Evolutionary conservation across 1,284 basidiomycete genomes (phyloP).

Genomic region (Marasmius oreades): DNA sequence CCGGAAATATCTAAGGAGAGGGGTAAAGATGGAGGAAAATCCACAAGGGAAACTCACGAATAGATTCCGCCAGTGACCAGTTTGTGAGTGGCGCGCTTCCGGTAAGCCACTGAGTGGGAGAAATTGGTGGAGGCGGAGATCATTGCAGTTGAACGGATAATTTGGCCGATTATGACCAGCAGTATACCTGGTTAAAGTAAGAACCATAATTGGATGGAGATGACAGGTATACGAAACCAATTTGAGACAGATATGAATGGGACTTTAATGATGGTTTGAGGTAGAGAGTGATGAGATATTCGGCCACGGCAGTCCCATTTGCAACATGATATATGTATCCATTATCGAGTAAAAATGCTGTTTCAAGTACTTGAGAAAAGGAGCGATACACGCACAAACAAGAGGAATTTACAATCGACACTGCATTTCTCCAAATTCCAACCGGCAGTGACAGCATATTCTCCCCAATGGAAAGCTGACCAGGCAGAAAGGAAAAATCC

Average conservation of each 20-base stretch:
- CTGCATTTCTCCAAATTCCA: slow-evolving; percentile 94
- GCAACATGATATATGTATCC: slow-evolving; percentile 85
- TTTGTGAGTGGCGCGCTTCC: slow-evolving; percentile 70
- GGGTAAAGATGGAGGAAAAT: neutral
- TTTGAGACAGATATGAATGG: slow-evolving; percentile 45
- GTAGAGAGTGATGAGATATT: slow-evolving; percentile 76
- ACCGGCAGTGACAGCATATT: slow-evolving; percentile 93
- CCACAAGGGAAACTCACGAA: slow-evolving; percentile 44
- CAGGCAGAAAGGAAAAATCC: slow-evolving; percentile 81
- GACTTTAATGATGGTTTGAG: slow-evolving; percentile 61
- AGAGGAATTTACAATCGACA: slow-evolving; percentile 76
- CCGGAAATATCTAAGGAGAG: slow-evolving; percentile 66
- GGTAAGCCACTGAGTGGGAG: slow-evolving; percentile 80
- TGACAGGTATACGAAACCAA: slow-evolving; percentile 40
- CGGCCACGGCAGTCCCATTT: slow-evolving; percentile 73
- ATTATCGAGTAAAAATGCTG: slow-evolving; percentile 95
- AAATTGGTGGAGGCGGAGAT: slow-evolving; percentile 93
- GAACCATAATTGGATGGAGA: neutral
- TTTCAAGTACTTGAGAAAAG: neutral
- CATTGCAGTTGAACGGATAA: slow-evolving; percentile 88
- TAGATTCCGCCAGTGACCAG: slow-evolving; percentile 88
- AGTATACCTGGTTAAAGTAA: slow-evolving; percentile 47
- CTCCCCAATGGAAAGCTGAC: slow-evolving; percentile 89
- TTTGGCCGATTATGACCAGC: slow-evolving; percentile 71
- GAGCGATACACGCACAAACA: slow-evolving; percentile 1